Evolutionary conservation across 2,329 filamentous ascomycete genomes (phyloP).

Genomic region (Emydomyces testavorans): DNA sequence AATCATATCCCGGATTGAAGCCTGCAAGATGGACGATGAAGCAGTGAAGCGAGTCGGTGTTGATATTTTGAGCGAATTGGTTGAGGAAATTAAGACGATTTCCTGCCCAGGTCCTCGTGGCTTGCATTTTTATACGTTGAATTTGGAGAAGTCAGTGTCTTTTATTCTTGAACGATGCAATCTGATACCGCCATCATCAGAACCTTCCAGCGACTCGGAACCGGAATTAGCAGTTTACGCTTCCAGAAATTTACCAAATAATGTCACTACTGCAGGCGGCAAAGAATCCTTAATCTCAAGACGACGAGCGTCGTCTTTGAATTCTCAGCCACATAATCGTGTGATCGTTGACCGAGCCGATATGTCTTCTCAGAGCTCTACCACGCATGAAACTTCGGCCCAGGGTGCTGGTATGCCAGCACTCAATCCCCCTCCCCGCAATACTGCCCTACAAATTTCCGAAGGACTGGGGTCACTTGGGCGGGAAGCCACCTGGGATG

Average conservation of each 20-base stretch:
- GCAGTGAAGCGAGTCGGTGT: slow-evolving; percentile 40
- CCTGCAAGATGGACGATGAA: slow-evolving; percentile 38
- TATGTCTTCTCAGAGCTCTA: slow-evolving; percentile 28
- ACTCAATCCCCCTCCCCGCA: slow-evolving; percentile 57
- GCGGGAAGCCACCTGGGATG: slow-evolving; percentile 94
- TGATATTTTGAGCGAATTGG: slow-evolving; percentile 66
- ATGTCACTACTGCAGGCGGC: slow-evolving; percentile 20
- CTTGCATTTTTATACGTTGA: slow-evolving; percentile 96
- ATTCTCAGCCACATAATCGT: slow-evolving; percentile 75
- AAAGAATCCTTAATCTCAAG: slow-evolving; percentile 26
- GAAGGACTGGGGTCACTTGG: slow-evolving; percentile 84
- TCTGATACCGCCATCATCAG: slow-evolving; percentile 54
- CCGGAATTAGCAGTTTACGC: slow-evolving; percentile 36
- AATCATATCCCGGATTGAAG: slow-evolving; percentile 52
- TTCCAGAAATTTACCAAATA: slow-evolving; percentile 20
- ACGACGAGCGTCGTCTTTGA: slow-evolving; percentile 63
- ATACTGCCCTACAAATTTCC: slow-evolving; percentile 82
- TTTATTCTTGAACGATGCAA: slow-evolving; percentile 78
- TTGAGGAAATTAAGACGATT: slow-evolving; percentile 61
- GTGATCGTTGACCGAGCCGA: slow-evolving; percentile 60
- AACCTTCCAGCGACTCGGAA: slow-evolving; percentile 35
- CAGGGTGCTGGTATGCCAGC: slow-evolving; percentile 64
- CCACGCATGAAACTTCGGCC: slow-evolving; percentile 55
- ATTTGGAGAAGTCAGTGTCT: slow-evolving; percentile 88
- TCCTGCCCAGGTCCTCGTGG: slow-evolving; percentile 54